These are phyloP conservation scores for Sporisorium reilianum DNA, from an alignment of 1,284 basidiomycete genomes.

Conservation along the genomic window DNA sequence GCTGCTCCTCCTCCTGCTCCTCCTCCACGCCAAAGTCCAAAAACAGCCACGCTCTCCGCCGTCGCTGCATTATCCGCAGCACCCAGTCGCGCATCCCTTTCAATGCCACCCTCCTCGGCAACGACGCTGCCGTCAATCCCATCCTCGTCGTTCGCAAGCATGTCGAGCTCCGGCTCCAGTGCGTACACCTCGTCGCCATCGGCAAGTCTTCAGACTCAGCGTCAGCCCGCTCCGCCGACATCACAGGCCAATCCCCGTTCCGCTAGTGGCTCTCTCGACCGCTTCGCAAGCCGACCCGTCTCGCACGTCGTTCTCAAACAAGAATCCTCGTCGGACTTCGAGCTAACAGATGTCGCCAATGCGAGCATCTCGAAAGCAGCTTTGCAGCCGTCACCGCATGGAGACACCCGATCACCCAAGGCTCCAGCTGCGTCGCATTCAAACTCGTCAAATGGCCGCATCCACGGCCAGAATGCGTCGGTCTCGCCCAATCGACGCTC, in stretches of 20 bases:
- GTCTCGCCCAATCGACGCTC: background rate
- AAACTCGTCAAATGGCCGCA: background rate
- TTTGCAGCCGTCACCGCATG: background rate
- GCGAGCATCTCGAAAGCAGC: background rate
- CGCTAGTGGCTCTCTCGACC: conserved; percentile 19
- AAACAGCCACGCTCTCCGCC: background rate
- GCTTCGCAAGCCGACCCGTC: conserved; percentile 16
- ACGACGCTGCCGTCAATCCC: background rate
- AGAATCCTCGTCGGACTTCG: conserved; percentile 1
- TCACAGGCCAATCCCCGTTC: background rate
- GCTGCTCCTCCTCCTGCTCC: background rate
- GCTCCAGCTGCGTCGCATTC: background rate
- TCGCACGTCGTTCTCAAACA: background rate
- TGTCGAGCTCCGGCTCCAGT: background rate
- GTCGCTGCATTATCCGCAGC: background rate
- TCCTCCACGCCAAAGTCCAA: background rate
- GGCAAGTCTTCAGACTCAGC: background rate
- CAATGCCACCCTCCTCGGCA: background rate
- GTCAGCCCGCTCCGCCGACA: background rate
- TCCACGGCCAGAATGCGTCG: background rate
- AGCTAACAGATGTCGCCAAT: background rate
- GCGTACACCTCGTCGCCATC: background rate
- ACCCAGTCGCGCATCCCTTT: background rate
- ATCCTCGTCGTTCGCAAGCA: background rate
- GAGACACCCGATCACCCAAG: background rate